Evolutionary conservation across 2,329 filamentous ascomycete species (phyloP), one percentile per base, ranked within the genome.

Genomic region (Tetracladium maxilliforme): DNA sequence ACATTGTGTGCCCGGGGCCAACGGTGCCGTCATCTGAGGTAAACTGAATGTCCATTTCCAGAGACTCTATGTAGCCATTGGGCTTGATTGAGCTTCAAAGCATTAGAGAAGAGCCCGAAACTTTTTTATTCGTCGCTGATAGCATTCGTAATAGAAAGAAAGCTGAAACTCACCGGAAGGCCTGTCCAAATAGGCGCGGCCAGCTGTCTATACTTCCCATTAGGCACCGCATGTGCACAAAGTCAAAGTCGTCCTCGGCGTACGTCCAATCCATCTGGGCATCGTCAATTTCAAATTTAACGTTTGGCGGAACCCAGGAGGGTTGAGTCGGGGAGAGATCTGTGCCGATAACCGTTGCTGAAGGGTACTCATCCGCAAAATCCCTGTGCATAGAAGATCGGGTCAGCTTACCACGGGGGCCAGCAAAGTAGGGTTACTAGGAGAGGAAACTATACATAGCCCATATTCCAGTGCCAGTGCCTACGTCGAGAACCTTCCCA

Each of bases 381-480:
- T n/a, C n/a, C n/a, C n/a, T n/a, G n/a, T n/a, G n/a, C n/a, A n/a
- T n/a, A n/a, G n/a, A n/a, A n/a, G n/a, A n/a, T n/a, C n/a, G n/a
- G n/a, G n/a, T n/a, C n/a, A n/a, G n/a, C n/a, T n/a, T n/a, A n/a
- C n/a, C n/a, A n/a, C n/a, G n/a, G n/a, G n/a, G n/a, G n/a, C n/a
- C n/a, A n/a, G n/a, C n/a, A n/a, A n/a, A n/a, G n/a, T n/a, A n/a
- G n/a, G n/a, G n/a, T n/a, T n/a, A n/a, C n/a, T n/a, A n/a, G n/a
- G n/a, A n/a, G n/a, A n/a, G n/a, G n/a, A n/a, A n/a, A n/a, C n/a
- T n/a, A n/a, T n/a, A n/a, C 12, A 54, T 49, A 10, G 48, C 43
- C 51, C 51, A 54, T 16, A 49, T 45, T 3, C 51, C 51, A 3
- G 45, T 49, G 7, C 51, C 52, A 0, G 50, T 53, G 14, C 51